Percentiles rank a stretch among this genome's conserved stretches.
phyloP scores from a whole-genome alignment of 2,329 filamentous ascomycete species.

The Cladorrhinum sp. region DNA sequence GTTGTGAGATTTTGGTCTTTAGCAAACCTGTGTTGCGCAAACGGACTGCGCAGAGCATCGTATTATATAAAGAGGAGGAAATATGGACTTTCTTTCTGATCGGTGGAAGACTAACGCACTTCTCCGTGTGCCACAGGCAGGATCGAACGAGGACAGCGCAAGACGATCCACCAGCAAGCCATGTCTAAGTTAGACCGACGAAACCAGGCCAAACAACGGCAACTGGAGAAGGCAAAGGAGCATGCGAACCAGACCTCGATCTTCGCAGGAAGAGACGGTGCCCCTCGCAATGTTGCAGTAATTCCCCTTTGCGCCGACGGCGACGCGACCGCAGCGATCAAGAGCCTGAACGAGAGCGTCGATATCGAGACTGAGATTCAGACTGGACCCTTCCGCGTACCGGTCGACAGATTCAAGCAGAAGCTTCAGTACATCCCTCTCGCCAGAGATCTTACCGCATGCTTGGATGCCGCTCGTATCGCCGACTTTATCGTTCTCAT shows the following conservation, averaged over 20 bases:
- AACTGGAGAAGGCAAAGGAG: conserved; percentile 77
- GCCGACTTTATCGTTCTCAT: conserved; percentile 91
- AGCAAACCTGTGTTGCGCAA: neutral
- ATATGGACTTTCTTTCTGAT: neutral
- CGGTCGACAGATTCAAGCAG: conserved; percentile 90
- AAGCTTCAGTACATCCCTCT: conserved; percentile 82
- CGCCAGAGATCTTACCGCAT: conserved; percentile 69
- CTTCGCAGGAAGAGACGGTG: conserved; percentile 82
- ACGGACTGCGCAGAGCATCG: neutral
- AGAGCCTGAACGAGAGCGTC: conserved; percentile 70
- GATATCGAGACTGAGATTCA: conserved; percentile 69
- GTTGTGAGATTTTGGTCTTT: neutral
- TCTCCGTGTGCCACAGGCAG: conserved; percentile 57
- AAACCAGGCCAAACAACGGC: conserved; percentile 91
- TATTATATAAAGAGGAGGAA: neutral
- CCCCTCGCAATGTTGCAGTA: conserved; percentile 82
- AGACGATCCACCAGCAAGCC: conserved; percentile 91
- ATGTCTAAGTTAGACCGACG: conserved; percentile 96
- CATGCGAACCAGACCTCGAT: conserved; percentile 75
- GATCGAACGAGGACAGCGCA: conserved; percentile 72
- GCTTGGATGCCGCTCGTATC: conserved; percentile 79
- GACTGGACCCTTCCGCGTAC: conserved; percentile 57
- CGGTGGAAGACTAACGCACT: neutral
- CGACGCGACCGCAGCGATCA: conserved; percentile 65
- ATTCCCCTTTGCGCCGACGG: conserved; percentile 77